Percentiles rank a stretch among this genome's conserved stretches.
Conservation (phyloP, 345 rosid genomes). For the Lumnitzera racemosa region DNA sequence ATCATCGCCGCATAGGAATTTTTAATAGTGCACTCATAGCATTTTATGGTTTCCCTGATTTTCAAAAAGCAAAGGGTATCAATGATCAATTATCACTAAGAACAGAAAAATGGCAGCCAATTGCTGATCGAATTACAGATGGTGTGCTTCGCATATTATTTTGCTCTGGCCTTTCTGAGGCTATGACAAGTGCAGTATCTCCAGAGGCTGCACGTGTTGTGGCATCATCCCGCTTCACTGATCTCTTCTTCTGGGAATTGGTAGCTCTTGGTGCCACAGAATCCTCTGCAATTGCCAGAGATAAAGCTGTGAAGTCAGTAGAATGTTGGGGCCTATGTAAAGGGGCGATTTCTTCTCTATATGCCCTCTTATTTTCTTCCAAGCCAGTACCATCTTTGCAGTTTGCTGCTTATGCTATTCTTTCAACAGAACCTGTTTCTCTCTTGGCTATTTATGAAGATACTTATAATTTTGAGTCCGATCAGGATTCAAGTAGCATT, state of each 20-base stretch:
- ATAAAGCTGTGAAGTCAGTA: conserved; percentile 75
- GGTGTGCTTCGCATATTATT: conserved; percentile 83
- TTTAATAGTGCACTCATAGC: conserved; percentile 67
- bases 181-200: conserved; percentile 55
- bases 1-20: conserved; percentile 34
- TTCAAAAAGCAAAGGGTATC: conserved; percentile 26
- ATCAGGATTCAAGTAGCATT: conserved; percentile 29
- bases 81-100: conserved; percentile 22
- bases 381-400: conserved; percentile 58
- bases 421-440: conserved; percentile 77
- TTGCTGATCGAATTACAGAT: conserved; percentile 60
- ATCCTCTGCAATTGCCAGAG: conserved; percentile 59
- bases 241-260: conserved; percentile 66
- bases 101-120: conserved; percentile 46
- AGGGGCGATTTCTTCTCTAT: conserved; percentile 75
- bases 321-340: conserved; percentile 86
- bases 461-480: conserved; percentile 20
- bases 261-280: conserved; percentile 57
- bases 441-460: conserved; percentile 58
- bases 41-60: conserved; percentile 42
- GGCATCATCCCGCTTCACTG: conserved; percentile 49
- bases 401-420: conserved; percentile 73
- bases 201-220: conserved; percentile 59
- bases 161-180: conserved; percentile 83
- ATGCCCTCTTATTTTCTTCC: conserved; percentile 72